phyloP scores from a whole-genome alignment of 2,329 filamentous ascomycete genomes.

The Trichoderma afroharzianum region DNA sequence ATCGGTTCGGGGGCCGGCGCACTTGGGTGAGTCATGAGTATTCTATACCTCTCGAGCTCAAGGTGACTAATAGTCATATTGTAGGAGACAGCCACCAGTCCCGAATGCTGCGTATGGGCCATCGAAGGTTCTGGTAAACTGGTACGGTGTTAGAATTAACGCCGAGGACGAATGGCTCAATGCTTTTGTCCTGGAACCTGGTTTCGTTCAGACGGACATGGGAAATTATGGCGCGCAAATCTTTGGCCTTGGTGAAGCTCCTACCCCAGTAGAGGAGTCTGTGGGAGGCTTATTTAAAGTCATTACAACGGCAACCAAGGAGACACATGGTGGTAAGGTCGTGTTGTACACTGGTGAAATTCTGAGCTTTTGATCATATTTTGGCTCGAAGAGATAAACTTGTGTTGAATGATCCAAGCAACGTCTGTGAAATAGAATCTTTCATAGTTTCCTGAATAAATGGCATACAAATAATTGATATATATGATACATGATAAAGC shows the following conservation, averaged over 20 bases:
- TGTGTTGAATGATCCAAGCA: background rate
- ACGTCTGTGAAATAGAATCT: background rate
- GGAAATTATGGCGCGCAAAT: constrained; percentile 30
- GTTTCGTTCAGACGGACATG: constrained; percentile 34
- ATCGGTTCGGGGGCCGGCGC: constrained; percentile 28
- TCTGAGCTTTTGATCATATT: background rate
- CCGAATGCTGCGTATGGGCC: constrained; percentile 35
- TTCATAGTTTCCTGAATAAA: background rate
- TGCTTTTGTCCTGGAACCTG: constrained; percentile 35
- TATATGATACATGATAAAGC: background rate
- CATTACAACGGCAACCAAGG: constrained; percentile 31
- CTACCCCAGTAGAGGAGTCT: constrained; percentile 31
- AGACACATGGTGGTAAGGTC: constrained; percentile 1
- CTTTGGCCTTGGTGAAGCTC: constrained; percentile 28
- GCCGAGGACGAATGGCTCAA: constrained; percentile 21
- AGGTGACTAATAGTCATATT: constrained; percentile 20
- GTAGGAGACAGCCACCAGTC: constrained; percentile 30
- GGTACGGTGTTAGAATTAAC: constrained; percentile 19
- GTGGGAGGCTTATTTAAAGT: constrained; percentile 32
- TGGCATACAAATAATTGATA: background rate
- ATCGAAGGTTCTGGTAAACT: constrained; percentile 34
- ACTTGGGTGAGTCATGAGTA: constrained; percentile 1
- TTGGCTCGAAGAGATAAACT: background rate
- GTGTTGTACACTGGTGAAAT: background rate
- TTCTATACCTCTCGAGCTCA: background rate